These are phyloP conservation scores for Artemisia annua DNA, from an alignment of 129 eudicot genomes.

Conservation along the genomic window DNA sequence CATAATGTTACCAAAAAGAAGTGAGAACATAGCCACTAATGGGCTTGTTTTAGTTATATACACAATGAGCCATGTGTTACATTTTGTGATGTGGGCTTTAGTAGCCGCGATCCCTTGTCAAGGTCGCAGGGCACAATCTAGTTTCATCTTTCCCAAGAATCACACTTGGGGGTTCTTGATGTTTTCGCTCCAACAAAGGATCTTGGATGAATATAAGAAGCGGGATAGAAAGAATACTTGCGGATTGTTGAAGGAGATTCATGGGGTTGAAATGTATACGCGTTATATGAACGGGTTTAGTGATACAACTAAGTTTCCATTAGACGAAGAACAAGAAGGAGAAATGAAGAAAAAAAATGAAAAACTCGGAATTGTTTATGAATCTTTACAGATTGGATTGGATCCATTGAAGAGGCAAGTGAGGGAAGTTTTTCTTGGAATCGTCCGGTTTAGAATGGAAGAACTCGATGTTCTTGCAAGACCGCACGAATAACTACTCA, in stretches of 20 bases:
- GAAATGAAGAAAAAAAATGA: no score
- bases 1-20: slow-evolving; percentile 28
- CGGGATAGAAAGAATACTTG: slow-evolving; percentile 50
- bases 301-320: no score
- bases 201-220: slow-evolving; percentile 67
- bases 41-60: slow-evolving; percentile 50
- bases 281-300: no score
- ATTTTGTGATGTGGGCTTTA: slow-evolving; percentile 80
- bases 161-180: slow-evolving; percentile 56
- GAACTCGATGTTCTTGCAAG: slow-evolving; percentile 30
- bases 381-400: slow-evolving; percentile 58
- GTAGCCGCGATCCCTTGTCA: slow-evolving; percentile 74
- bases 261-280: slow-evolving; percentile 40
- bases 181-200: slow-evolving; percentile 58
- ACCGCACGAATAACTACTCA: not conserved
- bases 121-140: no score
- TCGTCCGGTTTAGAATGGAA: slow-evolving; percentile 30
- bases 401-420: slow-evolving; percentile 71
- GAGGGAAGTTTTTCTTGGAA: slow-evolving; percentile 43
- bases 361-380: slow-evolving; percentile 19
- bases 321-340: no score
- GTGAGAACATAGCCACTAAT: slow-evolving; percentile 41
- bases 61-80: slow-evolving; percentile 64
- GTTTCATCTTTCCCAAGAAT: slow-evolving; percentile 35
- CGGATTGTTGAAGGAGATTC: slow-evolving; percentile 80